Evolutionary conservation across 202 grass and related monocot species (phyloP).

Genomic region (Dendrocalamus latiflorus): DNA sequence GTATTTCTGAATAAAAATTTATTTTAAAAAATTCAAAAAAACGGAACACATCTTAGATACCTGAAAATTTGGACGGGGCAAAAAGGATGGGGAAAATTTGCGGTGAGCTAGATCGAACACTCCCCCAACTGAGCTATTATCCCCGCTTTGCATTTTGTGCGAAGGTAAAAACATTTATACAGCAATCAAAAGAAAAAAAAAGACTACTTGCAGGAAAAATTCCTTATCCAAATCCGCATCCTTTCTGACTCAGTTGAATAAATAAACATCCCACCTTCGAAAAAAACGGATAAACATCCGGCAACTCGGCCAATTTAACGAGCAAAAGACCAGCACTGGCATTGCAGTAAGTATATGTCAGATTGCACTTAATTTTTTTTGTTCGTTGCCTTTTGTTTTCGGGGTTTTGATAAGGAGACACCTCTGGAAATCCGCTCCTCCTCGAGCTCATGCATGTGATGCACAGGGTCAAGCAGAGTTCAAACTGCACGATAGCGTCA

Average conservation of each 20-base stretch:
- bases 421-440: not conserved
- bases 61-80: not conserved
- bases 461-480: not conserved
- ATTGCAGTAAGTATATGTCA: not conserved
- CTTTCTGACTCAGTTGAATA: not conserved
- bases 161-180: no score
- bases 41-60: not conserved
- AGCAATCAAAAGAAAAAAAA: no score
- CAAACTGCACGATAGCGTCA: not conserved
- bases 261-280: not conserved
- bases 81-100: not conserved
- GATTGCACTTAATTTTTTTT: not conserved
- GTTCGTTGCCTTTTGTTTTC: not conserved
- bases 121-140: constrained; percentile 65
- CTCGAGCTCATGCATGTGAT: not conserved
- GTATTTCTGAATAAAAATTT: no score
- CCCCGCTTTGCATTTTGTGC: not conserved
- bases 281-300: not conserved
- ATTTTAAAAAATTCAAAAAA: no score
- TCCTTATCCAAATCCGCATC: not conserved
- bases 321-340: not conserved
- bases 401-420: not conserved
- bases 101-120: constrained; percentile 60
- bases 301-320: not conserved
- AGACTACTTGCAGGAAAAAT: not conserved